Base-by-base conservation (phyloP, 2,329 filamentous ascomycete genomes). In the Fusarium verticillioides region DNA sequence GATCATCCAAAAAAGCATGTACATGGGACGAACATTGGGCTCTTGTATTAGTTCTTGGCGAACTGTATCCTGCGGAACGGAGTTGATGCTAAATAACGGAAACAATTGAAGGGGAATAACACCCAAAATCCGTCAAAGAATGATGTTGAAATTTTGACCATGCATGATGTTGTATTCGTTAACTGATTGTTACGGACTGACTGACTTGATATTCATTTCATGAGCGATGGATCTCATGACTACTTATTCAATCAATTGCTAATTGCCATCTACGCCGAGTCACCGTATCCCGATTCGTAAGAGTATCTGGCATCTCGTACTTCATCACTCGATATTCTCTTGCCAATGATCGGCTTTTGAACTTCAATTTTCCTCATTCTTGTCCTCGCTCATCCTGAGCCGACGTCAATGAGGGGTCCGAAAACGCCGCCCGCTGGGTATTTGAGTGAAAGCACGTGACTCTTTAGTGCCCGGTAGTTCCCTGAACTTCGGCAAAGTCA, bases 401-500 rank as follows among this genome's bases (percentile, higher is more conserved):
- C 54, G 40, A 58, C 50, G 52, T 70, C 53, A 69, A 69, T 77
- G 75, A 78, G 76, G 76, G 76, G 76, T 75, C 66, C 64, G 60
- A 73, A 50, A 66, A 63, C 67, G 60, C 66, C 63, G 73, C 63
- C 44, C 36, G 42, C 64, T 57, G 66, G 68, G 67, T 72, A 50
- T 54, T 43, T 58, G 30, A 60, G 10, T 32, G 39, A 7, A 23
- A 34, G 79, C 82, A 83, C 82, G 81, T 83, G 82, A 82, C 47
- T 6, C 56, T 9, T 56, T 74, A 77, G 72, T 74, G 72, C 63
- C 75, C 75, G 74, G 63, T 70, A 70, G 77, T 79, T 79, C 75
- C 81, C 80, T 79, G 78, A 79, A 75, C 79, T 84, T 84, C 82
- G 83, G 85, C 82, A 84, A 83, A 84, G 82, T 83, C 80, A 81